Evolutionary conservation across 108 stramenopile genomes (phyloP).

Genomic region (Fragilaria radians): DNA sequence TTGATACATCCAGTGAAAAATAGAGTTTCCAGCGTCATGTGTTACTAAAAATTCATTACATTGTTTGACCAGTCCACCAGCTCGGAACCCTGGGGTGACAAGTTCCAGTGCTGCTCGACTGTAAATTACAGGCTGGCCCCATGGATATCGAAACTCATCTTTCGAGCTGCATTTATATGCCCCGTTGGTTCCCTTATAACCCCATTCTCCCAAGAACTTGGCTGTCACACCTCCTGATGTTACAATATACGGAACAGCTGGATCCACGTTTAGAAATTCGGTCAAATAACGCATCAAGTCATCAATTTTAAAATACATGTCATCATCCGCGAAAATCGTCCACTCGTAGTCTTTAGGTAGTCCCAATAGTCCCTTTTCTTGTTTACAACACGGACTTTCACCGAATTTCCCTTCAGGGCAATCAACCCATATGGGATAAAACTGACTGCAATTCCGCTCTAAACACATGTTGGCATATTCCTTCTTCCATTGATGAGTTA

Average conservation of each 20-base stretch:
- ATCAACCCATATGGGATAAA: slow-evolving; percentile 24
- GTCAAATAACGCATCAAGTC: slow-evolving; percentile 1
- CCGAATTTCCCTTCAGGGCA: slow-evolving; percentile 26
- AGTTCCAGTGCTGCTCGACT: slow-evolving; percentile 10
- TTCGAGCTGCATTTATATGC: background rate
- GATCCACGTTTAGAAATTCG: background rate
- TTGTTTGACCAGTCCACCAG: slow-evolving; percentile 14
- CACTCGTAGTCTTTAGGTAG: slow-evolving; percentile 14
- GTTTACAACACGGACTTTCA: slow-evolving; percentile 32
- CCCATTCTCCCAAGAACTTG: background rate
- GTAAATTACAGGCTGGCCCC: slow-evolving; percentile 28
- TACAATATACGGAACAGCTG: background rate
- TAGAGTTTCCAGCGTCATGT: slow-evolving; percentile 27
- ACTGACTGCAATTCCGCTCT: slow-evolving; percentile 2
- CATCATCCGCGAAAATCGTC: slow-evolving; percentile 25
- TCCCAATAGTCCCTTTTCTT: slow-evolving; percentile 19
- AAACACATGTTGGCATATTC: background rate
- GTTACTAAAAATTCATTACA: slow-evolving; percentile 18
- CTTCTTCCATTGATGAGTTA: background rate
- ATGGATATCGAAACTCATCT: slow-evolving; percentile 21
- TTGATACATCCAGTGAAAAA: slow-evolving; percentile 28
- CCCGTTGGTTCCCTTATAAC: background rate
- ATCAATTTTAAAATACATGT: slow-evolving; percentile 14
- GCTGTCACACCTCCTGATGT: background rate
- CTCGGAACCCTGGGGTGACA: slow-evolving; percentile 14